Evolutionary conservation across 176 grass and related monocot species (phyloP), one percentile per base, ranked within the genome.

Genomic region (Rhipidocladum racemiflorum): DNA sequence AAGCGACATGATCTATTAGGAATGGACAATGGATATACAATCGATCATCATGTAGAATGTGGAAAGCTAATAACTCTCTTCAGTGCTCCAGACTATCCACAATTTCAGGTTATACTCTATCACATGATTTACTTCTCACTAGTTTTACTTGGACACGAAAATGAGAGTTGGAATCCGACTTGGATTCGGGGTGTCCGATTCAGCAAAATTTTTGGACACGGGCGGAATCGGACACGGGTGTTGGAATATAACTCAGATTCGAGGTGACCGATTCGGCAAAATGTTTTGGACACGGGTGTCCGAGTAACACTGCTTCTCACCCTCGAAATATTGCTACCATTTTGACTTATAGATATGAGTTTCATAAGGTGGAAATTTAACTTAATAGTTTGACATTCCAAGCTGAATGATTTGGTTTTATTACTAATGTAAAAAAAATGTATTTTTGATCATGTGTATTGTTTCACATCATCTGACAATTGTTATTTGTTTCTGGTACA

Each of bases 1-100:
- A 99, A 99, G 57, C 83, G 92, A 5, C 35, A 87, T 50, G 87
- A 99, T 77, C 91, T 99, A 35, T 81, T 81, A 56, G 96, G 85
- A 84, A 99, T 99, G 96, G 87, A 95, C n/a, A 88, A 81, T 72
- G 96, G 96, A 27, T 99, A 99, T 79, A 99, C 96, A 75, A 90
- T 95, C 14, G 96, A 99, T 72, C 96, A 99, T 88, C 76, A 91
- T 17, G 92, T 95, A 10, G 85, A 92, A 82, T 95, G 87, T 2
- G 96, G 96, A 45, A 90, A 95, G 70, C 76, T 99, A 55, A 95
- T 99, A 64, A 99, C 96, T 51, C 79, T 99, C 25, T 99, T 99
- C 77, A 99, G 96, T 56, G 92, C 96, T 79, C 96, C 96, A 1
- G 96, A 99, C 78, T 99, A 99, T 54, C 96, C 96, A 18, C 96